Evolutionary conservation across 495 filamentous ascomycete species (phyloP), one percentile per base, ranked within the genome.

Genomic region (Hypoxylon subgilvum): DNA sequence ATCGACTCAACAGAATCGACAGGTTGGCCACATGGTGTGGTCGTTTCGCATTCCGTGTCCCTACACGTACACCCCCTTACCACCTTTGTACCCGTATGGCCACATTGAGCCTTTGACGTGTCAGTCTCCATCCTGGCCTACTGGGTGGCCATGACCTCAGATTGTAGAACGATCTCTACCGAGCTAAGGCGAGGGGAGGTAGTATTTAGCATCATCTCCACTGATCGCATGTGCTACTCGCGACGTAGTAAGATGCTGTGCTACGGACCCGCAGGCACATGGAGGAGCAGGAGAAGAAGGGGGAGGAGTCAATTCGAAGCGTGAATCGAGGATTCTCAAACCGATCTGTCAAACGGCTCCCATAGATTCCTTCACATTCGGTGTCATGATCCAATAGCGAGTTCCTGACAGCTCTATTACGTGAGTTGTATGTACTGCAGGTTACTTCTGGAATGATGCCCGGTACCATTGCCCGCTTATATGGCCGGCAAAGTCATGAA

Each of bases 61-160:
- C 57, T 65, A 67, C 50, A 47, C 47, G 45, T 62, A 67, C 57
- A 57, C 51, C 57, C 46, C 58, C 52, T 55, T 61, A 59, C 47
- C 55, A 62, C 55, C 60, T 52, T 54, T 65, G 63, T 68, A 66
- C 63, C 54, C 53, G 34, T 57, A 55, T 43, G 53, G 63, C 57
- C 41, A 63, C 48, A 62, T 61, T 57, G 51, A 47, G 48, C 32
- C 47, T 30, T 54, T 66, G 63, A 66, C 57, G 57, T 66, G 57
- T 61, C 52, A 58, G 49, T 61, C 52, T 45, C 52, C 63, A 58
- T 66, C 38, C 48, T 46, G 53, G 22, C 57, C 51, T 42, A 39
- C 34, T 53, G 30, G 41, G 47, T 45, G 57, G 49, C 58, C 57
- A 54, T 57, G 58, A 52, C 53, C 46, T 61, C 62, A 54, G 57